Conservation (phyloP, 2,329 filamentous ascomycete species). For the Sordariomycetes sp. region DNA sequence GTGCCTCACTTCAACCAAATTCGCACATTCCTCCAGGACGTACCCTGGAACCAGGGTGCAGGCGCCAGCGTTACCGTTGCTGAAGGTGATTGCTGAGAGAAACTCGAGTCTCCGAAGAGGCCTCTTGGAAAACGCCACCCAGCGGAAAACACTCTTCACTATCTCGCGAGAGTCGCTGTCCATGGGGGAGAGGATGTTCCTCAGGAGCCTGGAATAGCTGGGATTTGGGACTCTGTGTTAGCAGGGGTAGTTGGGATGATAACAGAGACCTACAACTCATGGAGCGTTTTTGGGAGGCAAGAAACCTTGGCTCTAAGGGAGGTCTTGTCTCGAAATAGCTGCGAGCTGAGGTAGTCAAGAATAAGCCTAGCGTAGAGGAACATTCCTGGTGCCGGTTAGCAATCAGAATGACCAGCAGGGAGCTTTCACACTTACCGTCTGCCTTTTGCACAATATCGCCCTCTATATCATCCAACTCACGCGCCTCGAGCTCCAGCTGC, state of each 20-base stretch:
- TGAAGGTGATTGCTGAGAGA: conserved; percentile 18
- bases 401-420: not conserved
- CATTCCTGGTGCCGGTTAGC: conserved; percentile 16
- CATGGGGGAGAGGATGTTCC: conserved; percentile 11
- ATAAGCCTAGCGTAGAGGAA: conserved; percentile 24
- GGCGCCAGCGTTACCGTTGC: conserved; percentile 5
- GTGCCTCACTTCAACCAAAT: conserved; percentile 11
- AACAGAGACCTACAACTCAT: conserved; percentile 12
- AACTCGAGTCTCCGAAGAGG: conserved; percentile 20
- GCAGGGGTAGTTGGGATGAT: not conserved
- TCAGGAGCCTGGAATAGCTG: conserved; percentile 18
- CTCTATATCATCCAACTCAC: conserved; percentile 10
- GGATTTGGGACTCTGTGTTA: not conserved
- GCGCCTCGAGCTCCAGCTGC: conserved; percentile 8
- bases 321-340: conserved; percentile 13
- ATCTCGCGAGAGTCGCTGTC: conserved; percentile 15
- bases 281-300: conserved; percentile 12
- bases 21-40: conserved; percentile 10
- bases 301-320: not conserved
- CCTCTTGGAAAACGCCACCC: conserved; percentile 21
- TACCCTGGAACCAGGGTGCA: conserved; percentile 11
- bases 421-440: conserved; percentile 11
- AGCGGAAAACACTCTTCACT: conserved; percentile 17
- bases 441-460: conserved; percentile 11
- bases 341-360: conserved; percentile 16